Conservation (phyloP, 768 basidiomycete species). For the Pholiota conissans region DNA sequence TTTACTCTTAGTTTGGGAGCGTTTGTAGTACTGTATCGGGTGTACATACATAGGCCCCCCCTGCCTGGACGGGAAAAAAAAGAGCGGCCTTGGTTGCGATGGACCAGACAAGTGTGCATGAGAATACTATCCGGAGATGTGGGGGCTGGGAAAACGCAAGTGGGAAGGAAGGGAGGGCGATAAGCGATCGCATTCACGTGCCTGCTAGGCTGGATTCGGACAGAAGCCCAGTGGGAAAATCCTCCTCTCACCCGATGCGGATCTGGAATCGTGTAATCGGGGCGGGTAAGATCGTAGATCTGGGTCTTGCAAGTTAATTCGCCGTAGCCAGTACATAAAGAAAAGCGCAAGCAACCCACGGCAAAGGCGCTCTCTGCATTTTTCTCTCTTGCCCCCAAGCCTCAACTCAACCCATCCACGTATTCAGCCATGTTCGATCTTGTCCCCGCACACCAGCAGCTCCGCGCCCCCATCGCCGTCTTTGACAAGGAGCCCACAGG, state of each 20-base stretch:
- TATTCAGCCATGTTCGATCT: conserved; percentile 20
- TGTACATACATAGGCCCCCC: too few species aligned
- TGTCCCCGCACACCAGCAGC: conserved; percentile 17
- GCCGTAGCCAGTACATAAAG: conserved; percentile 3
- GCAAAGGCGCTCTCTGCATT: too few species aligned
- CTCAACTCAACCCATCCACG: conserved; percentile 12
- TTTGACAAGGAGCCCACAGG: conserved; percentile 32
- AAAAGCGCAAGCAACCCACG: too few species aligned
- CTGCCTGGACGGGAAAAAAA: too few species aligned
- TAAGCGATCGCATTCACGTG: conserved; percentile 15
- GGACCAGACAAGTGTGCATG: too few species aligned
- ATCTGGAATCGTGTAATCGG: background rate
- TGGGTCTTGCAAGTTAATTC: conserved; percentile 3
- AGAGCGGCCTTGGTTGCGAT: too few species aligned
- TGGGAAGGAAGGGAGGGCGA: conserved; percentile 1
- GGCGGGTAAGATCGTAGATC: background rate
- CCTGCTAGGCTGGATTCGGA: conserved; percentile 22
- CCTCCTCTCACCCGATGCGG: conserved; percentile 20
- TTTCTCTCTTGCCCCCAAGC: conserved; percentile 10
- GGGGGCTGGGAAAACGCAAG: conserved; percentile 6
- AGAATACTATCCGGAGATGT: conserved; percentile 2
- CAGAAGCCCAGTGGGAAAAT: conserved; percentile 25
- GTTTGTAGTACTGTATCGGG: background rate
- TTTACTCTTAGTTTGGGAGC: background rate
- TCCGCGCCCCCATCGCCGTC: conserved; percentile 21